Base-by-base conservation (phyloP, 176 grass and related monocot genomes). In the Hordeum marinum region DNA sequence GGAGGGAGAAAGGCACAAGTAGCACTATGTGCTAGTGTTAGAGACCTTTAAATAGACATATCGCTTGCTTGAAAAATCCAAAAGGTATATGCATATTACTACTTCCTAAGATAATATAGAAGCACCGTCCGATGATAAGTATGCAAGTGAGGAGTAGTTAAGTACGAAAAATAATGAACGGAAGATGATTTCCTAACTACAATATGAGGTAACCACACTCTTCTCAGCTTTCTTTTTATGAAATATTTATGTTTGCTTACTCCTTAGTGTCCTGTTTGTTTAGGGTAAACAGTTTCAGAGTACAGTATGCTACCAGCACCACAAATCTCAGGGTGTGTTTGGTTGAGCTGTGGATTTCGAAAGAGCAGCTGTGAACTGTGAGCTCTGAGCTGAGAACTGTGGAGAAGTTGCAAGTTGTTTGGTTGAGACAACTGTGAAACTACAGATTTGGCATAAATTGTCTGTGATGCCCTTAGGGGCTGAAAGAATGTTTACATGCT, bases 271-370 rank as follows among this genome's bases (percentile, higher is more conserved):
- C 40, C 20, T 84, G 46, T 50, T 78, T 76, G 59, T 36, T 42
- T 74, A 79, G 11, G 80, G 21, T 68, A 81, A 79, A 67, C 55
- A 66, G 60, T 63, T 68, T 54, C 32, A 78, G 42, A 52, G 11
- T 70, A 55, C 12, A 83, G 59, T 7, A 79, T 46, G 21, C 61
- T 62, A 63, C 20, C 45, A 80, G 61, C 10, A 67, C 68, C 71
- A 31, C 68, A 54, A 58, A 84, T 50, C 46, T 48, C 0, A 15
- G 45, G 41, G 41, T 11, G 41, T 42, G 41, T 42, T 42, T 42
- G 41, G 9, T 42, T 42, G 41, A 42, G 41, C 41, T 11, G 41
- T 42, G 41, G 3, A 42, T 42, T 42, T 42, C 41, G 11, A 42
- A 42, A 45, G 11, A 45, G 42, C 42, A 12, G 42, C 11, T 45